phyloP scores from a whole-genome alignment of 1,284 basidiomycete species.

The Microbotryum scabiosae region DNA sequence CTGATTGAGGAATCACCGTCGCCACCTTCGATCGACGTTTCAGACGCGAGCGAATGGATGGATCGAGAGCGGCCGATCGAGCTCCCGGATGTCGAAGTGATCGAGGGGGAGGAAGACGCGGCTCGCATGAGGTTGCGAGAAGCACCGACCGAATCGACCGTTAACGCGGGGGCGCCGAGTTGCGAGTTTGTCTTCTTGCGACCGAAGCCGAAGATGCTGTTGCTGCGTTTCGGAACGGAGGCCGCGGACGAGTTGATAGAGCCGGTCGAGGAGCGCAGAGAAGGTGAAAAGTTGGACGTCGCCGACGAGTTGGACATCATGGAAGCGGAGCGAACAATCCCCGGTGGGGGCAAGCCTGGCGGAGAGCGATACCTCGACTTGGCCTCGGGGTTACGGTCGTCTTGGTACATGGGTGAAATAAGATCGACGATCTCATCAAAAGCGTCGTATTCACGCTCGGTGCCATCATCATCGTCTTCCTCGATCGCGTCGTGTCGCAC shows the following conservation, averaged over 20 bases:
- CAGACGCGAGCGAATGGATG: too few species aligned
- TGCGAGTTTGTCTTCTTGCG: neutral
- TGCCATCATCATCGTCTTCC: constrained; percentile 3
- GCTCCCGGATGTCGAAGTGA: too few species aligned
- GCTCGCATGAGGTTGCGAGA: neutral
- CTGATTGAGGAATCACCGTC: too few species aligned
- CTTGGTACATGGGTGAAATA: too few species aligned
- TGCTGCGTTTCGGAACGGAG: constrained; percentile 1
- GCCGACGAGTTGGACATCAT: neutral
- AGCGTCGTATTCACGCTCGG: constrained; percentile 4
- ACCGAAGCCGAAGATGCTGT: constrained; percentile 1
- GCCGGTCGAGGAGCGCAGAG: neutral
- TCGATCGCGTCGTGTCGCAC: neutral
- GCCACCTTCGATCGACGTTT: too few species aligned
- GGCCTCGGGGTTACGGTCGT: too few species aligned
- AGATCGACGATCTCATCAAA: neutral
- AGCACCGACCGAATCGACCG: too few species aligned
- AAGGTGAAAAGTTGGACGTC: too few species aligned
- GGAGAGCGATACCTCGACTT: constrained; percentile 3
- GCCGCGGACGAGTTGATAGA: neutral
- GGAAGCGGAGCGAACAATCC: neutral
- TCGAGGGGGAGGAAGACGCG: too few species aligned
- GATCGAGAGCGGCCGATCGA: too few species aligned
- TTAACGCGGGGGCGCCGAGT: neutral
- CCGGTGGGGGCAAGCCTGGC: neutral